Conservation (phyloP, 148 eudicot genomes). For the Chenopodium berlandieri region DNA sequence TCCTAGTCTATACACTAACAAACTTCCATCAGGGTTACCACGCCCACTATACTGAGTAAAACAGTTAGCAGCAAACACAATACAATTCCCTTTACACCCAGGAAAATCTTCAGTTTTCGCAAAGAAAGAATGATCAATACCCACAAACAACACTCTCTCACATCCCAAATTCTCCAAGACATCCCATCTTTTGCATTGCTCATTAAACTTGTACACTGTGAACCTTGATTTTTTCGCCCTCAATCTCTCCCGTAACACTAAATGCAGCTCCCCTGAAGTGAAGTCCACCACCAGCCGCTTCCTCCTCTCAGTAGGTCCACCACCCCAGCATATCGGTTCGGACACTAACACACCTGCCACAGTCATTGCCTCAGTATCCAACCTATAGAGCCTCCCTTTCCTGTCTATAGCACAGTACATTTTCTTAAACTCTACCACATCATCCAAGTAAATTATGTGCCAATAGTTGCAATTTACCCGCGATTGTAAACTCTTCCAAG, state of each 20-base stretch:
- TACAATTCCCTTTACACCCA: conserved; percentile 17
- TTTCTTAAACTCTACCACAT: not conserved
- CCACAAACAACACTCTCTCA: conserved; percentile 18
- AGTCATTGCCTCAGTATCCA: conserved; percentile 6
- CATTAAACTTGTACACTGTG: conserved; percentile 19
- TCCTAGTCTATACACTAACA: conserved; percentile 24
- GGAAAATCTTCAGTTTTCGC: conserved; percentile 2
- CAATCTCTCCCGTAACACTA: conserved; percentile 9
- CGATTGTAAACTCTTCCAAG: conserved; percentile 2
- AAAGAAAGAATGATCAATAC: conserved; percentile 24
- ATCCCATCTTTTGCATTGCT: conserved; percentile 16
- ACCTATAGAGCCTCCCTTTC: conserved; percentile 1
- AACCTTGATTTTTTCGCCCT: not conserved
- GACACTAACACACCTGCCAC: not conserved
- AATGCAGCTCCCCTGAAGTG: not conserved
- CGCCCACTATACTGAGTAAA: conserved; percentile 21
- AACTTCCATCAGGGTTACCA: conserved; percentile 14
- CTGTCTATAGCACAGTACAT: conserved; percentile 2
- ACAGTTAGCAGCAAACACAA: conserved; percentile 24
- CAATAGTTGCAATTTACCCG: not conserved
- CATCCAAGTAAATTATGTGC: conserved; percentile 13
- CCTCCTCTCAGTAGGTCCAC: not conserved
- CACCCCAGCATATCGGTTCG: not conserved
- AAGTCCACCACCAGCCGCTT: conserved; percentile 26
- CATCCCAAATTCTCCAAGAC: not conserved